Evolutionary conservation across 2,329 filamentous ascomycete genomes (phyloP), one percentile per base, ranked within the genome.

Genomic region (Cryphonectria carpinicola): DNA sequence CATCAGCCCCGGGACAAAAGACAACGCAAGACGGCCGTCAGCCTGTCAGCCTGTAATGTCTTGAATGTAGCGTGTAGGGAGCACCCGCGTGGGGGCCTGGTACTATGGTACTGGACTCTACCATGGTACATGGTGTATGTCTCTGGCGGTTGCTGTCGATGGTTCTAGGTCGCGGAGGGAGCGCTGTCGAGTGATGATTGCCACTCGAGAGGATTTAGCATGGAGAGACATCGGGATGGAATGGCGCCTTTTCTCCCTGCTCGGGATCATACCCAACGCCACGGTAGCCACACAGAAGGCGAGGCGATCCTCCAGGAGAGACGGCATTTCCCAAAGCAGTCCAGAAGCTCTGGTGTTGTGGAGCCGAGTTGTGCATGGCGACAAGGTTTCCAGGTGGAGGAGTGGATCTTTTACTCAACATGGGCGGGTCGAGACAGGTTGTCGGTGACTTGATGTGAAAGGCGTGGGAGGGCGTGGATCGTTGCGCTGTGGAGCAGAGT

Each of bases 281-380:
- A 65, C 10, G 63, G 63, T 65, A 65, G 41, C 43, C 63, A 52
- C 63, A 52, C 41, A 65, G 41, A 65, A 32, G 41, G 6, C 41
- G 14, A 46, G n/a, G 63, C 63, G 43, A 22, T 22, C 63, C 41
- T 49, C 41, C 63, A 41, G 62, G 63, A 32, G 28, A 49, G 63
- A 49, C 63, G 63, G 41, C 41, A 65, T 32, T 49, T 65, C 63
- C 63, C 63, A 65, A 52, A 65, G 41, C 63, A 52, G 63, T 22
- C 8, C 41, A 46, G 28, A 28, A 52, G 63, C 63, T 49, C 43
- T 65, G 43, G 43, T 52, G 7, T 13, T 22, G 63, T 65, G 63
- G 63, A 37, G 63, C 43, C 43, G 43, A 49, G 63, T 46, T 32
- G 41, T 65, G 63, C 63, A 65, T 65, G 63, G 63, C 63, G 63